Base-by-base conservation (phyloP, 208 protist genomes). In the Trypanosoma platydactyli region DNA sequence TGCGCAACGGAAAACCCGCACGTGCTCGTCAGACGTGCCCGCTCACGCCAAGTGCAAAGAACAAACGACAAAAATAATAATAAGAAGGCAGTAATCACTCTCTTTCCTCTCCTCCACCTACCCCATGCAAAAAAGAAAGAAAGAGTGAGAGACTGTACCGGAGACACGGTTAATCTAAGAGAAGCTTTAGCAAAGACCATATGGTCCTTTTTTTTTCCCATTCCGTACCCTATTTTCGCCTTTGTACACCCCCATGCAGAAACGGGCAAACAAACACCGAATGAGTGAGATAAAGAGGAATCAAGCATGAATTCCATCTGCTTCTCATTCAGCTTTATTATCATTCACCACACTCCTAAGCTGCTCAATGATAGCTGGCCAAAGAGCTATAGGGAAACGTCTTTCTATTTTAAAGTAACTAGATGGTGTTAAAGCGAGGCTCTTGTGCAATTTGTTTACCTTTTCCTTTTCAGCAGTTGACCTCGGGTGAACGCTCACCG, bases 371-470 rank as follows among this genome's bases (percentile, higher is more conserved):
- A 79, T 54, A 12, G 52, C 68, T 16, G 85, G 85, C 89, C 89
- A 94, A 69, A 86, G 88, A 16, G 86, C 73, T 41, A 94, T 77
- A 16, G 89, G 89, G 35, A 92, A 49, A 0, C 89, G 71, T 45
- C 80, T 65, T 48, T 94, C 89, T 41, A 94, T 46, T 41, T 77
- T 77, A 57, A 81, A 93, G 61, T 79, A 85, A 53, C 68, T 77
- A 20, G 65, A 69, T 4, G 66, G 59, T 40, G 71, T 73, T 11
- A 73, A 25, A 5, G 56, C 57, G 13, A 62, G 68, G 27, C 64
- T 78, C 5, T 83, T 80, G 25, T 92, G 56, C 1, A 62, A 54
- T 58, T 82, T 88, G 76, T 75, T 88, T 13, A 94, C 70, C 41
- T 64, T 81, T 51, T 92, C 86, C 60, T 92, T 92, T 29, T 94